Percentiles rank a stretch among this genome's conserved stretches.
Evolutionary conservation across 2,329 filamentous ascomycete species (phyloP).

Genomic region (Fusarium sp.): DNA sequence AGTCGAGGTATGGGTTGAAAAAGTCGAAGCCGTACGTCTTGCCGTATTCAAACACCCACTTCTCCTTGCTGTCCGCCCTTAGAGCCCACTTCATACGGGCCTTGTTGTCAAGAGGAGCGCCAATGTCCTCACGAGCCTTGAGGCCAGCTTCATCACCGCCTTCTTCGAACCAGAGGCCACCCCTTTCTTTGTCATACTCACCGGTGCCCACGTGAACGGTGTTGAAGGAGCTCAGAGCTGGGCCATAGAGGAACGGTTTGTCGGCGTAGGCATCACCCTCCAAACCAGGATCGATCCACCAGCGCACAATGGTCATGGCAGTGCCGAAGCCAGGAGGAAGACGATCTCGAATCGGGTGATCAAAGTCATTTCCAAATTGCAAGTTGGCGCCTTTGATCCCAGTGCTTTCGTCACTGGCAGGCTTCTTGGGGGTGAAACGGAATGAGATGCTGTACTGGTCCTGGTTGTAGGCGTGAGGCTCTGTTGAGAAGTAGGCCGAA

Average conservation of each 20-base stretch:
- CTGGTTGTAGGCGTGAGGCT: constrained; percentile 71
- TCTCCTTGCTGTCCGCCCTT: constrained; percentile 58
- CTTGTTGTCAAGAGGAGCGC: constrained; percentile 64
- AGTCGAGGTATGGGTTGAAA: constrained; percentile 93
- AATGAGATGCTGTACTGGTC: constrained; percentile 91
- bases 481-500: constrained; percentile 80
- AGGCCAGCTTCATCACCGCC: constrained; percentile 71
- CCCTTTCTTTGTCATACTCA: constrained; percentile 59
- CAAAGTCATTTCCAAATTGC: constrained; percentile 96
- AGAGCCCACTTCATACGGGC: constrained; percentile 71
- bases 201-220: constrained; percentile 73
- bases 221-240: constrained; percentile 84
- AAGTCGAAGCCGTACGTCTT: constrained; percentile 73
- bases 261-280: constrained; percentile 93
- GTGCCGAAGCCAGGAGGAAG: constrained; percentile 88
- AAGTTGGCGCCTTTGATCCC: constrained; percentile 78
- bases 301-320: constrained; percentile 86
- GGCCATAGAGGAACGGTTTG: constrained; percentile 86
- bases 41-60: constrained; percentile 67
- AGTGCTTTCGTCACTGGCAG: constrained; percentile 24
- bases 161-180: constrained; percentile 71
- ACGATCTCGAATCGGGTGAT: constrained; percentile 86
- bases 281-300: constrained; percentile 90
- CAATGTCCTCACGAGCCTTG: constrained; percentile 56
- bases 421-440: constrained; percentile 77